Evolutionary conservation across 1,284 basidiomycete species (phyloP).

Genomic region (Hymenochaete sp.): DNA sequence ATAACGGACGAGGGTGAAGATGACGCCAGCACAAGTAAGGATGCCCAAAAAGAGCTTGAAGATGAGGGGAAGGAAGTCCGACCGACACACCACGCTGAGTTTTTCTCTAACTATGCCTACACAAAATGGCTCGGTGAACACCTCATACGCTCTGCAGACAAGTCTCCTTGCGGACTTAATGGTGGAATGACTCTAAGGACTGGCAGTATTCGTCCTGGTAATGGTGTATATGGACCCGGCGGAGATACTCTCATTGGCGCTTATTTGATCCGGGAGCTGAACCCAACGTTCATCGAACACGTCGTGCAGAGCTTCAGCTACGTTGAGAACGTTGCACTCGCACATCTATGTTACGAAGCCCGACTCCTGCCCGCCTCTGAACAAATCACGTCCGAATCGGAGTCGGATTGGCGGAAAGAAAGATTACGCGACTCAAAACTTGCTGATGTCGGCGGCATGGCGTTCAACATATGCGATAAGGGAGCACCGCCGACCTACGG

Average conservation of each 20-base stretch:
- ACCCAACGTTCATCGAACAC: conserved; percentile 52
- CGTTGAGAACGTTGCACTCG: conserved; percentile 64
- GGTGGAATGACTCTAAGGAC: conserved; percentile 39
- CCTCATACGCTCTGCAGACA: conserved; percentile 48
- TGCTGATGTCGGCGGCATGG: conserved; percentile 64
- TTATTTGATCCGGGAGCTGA: conserved; percentile 48
- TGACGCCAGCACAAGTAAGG: conserved; percentile 28
- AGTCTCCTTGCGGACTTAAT: conserved; percentile 30
- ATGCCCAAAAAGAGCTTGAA: no score
- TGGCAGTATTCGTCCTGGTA: conserved; percentile 65
- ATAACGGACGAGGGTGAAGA: conserved; percentile 58
- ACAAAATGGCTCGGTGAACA: conserved; percentile 49
- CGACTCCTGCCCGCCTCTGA: conserved; percentile 42
- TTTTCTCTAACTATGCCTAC: conserved; percentile 63
- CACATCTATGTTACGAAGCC: conserved; percentile 63
- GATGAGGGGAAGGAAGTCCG: no score
- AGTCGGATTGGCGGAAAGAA: no score
- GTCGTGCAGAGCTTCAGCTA: conserved; percentile 57
- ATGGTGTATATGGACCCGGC: conserved; percentile 63
- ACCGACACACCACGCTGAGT: conserved; percentile 45
- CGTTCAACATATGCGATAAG: conserved; percentile 55
- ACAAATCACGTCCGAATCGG: no score
- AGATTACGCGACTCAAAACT: no score
- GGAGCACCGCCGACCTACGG: conserved; percentile 52
- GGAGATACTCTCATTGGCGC: conserved; percentile 59